phyloP scores from a whole-genome alignment of 805 yeast genomes.

The Kodamaea restingae region DNA sequence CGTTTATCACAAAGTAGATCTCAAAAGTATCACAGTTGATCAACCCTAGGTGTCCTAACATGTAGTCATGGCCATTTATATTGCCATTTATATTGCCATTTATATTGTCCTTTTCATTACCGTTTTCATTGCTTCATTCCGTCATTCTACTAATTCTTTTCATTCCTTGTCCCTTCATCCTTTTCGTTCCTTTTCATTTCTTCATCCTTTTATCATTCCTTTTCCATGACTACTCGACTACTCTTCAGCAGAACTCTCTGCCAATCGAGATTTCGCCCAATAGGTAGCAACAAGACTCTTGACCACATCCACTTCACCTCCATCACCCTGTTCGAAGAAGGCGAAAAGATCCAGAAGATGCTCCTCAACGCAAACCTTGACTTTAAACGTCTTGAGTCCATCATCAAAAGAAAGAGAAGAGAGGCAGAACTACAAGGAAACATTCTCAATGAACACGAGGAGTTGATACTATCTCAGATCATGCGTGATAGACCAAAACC shows the following conservation, averaged over 20 bases:
- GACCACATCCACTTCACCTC: slow-evolving; percentile 43
- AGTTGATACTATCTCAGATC: slow-evolving; percentile 40
- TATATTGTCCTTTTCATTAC: too few relatives aligned
- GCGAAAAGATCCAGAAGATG: slow-evolving; percentile 52
- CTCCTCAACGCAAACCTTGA: slow-evolving; percentile 56
- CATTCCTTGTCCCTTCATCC: too few relatives aligned
- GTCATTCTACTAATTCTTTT: too few relatives aligned
- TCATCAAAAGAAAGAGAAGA: slow-evolving; percentile 39
- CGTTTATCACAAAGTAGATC: too few relatives aligned
- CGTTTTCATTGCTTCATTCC: too few relatives aligned
- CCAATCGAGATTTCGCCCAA: slow-evolving; percentile 3
- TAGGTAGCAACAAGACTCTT: slow-evolving; percentile 16
- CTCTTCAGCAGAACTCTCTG: background rate
- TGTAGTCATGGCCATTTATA: too few relatives aligned
- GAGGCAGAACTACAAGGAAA: slow-evolving; percentile 38
- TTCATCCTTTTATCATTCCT: background rate
- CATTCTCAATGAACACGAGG: slow-evolving; percentile 45
- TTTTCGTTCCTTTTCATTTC: background rate
- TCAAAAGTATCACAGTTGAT: too few relatives aligned
- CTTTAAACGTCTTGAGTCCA: slow-evolving; percentile 49
- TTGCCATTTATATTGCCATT: too few relatives aligned
- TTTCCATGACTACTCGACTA: background rate
- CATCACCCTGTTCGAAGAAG: slow-evolving; percentile 40
- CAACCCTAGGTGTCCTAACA: too few relatives aligned
- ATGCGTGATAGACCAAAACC: slow-evolving; percentile 56